Evolutionary conservation across 257 asterid species (phyloP).

Genomic region (Rehmannia glutinosa): DNA sequence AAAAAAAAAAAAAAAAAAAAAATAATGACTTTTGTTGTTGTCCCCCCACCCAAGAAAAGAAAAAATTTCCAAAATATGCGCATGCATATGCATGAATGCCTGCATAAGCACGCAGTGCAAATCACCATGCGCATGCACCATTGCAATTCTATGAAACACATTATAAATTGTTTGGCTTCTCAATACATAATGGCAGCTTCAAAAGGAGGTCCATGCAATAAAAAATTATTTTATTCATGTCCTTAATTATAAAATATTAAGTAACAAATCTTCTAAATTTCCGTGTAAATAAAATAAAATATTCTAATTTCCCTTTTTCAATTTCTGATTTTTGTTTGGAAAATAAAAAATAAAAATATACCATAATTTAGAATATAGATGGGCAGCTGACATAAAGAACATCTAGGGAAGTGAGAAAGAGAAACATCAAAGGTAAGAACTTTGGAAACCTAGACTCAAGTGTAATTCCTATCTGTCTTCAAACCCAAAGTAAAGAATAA

Average conservation of each 20-base stretch:
- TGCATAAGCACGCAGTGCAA: constrained; percentile 31
- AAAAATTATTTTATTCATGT: neutral
- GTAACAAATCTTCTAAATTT: neutral
- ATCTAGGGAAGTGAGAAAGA: constrained; percentile 90
- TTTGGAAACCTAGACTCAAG: constrained; percentile 57
- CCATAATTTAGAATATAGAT: too few relatives aligned
- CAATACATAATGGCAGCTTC: neutral
- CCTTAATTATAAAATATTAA: neutral
- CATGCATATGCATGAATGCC: constrained; percentile 36
- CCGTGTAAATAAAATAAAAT: neutral
- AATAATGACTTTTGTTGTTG: neutral
- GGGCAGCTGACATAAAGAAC: constrained; percentile 57
- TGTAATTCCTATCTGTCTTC: constrained; percentile 62
- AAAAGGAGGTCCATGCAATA: neutral
- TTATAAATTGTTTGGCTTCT: neutral
- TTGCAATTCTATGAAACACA: neutral
- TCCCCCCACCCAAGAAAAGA: neutral
- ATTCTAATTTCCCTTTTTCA: neutral
- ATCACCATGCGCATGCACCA: constrained; percentile 32
- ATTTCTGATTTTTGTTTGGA: neutral
- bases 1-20: too few relatives aligned
- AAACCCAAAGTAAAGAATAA: constrained; percentile 47
- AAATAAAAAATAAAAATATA: neutral
- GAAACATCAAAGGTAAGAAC: constrained; percentile 55
- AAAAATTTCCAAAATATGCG: constrained; percentile 20